Evolutionary conservation across 1,139 yeast species (phyloP), one percentile per base, ranked within the genome.

Genomic region (Kodamaea plutei): DNA sequence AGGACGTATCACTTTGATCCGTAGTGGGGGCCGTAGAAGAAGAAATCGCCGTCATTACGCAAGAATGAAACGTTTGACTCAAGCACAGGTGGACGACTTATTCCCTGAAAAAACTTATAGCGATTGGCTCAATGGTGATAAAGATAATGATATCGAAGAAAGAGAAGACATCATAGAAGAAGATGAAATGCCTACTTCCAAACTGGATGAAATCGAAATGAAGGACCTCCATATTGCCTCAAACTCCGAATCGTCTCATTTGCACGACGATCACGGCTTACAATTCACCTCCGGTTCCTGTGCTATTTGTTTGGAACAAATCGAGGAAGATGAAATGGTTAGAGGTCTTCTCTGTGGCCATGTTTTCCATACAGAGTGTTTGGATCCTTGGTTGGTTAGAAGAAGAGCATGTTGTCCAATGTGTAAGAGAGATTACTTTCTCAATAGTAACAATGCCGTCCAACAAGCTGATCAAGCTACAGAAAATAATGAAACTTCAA

Each of bases 361-460:
- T 55, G 87, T 82, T 2, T 85, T 79, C 68, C 95, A 85, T 50
- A 68, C 80, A 8, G 79, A 70, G 15, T 85, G 95, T 56, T 65
- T 85, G 30, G 93, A 83, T 45, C 91, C 91, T 1, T 84, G 95
- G 95, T 61, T 85, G 29, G 79, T 78, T 4, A 73, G 73, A 37
- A 64, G 91, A 41, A 69, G 84, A 34, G 91, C 91, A 1, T 80
- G 87, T 48, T 85, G 95, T 50, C 95, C 95, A 6, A 76, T 80
- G 66, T 85, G 95, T 56, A 83, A 84, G 50, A 62, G 85, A 23
- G 93, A 84, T 48, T 76, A 77, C 43, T 74, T 71, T 41, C 21
- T 35, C 20, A 35, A 35, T 13, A 19, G 24, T 12, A 28, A 16
- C 4, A 55, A 20, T 6, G 23, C 22, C n/a, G 31, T 30, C 24